Conservation (phyloP, 345 rosid genomes). For the Hibiscus syriacus region DNA sequence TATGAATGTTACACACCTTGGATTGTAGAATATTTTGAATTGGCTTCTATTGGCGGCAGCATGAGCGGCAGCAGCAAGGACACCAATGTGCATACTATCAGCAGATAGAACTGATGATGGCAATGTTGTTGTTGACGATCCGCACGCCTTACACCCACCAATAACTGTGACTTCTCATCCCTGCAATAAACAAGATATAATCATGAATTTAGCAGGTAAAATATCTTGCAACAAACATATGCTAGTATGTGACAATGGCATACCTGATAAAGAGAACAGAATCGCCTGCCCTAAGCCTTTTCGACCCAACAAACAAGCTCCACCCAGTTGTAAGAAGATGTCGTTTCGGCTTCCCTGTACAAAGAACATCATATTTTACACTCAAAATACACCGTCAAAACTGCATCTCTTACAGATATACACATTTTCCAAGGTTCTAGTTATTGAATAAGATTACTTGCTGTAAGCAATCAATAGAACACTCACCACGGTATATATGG, state of each 20-base stretch:
- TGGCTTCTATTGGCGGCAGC: constrained; percentile 82
- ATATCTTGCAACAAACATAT: not conserved
- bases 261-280: constrained; percentile 94
- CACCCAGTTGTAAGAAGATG: constrained; percentile 98
- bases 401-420: not conserved
- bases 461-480: not conserved
- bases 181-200: constrained; percentile 21
- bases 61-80: constrained; percentile 99
- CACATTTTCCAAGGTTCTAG: not conserved
- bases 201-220: not conserved
- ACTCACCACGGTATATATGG: constrained; percentile 87
- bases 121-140: constrained; percentile 60
- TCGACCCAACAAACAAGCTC: constrained; percentile 95
- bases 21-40: constrained; percentile 90
- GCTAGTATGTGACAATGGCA: not conserved
- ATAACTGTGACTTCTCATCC: constrained; percentile 87
- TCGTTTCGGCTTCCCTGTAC: constrained; percentile 91
- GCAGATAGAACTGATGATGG: constrained; percentile 97
- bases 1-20: constrained; percentile 48
- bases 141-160: not conserved
- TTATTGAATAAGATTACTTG: not conserved
- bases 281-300: constrained; percentile 94
- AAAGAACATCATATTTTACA: constrained; percentile 5
- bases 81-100: constrained; percentile 99
- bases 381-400: not conserved